Base-by-base conservation (phyloP, 192 early-diverging fungal species). In the Backusella luteola region DNA sequence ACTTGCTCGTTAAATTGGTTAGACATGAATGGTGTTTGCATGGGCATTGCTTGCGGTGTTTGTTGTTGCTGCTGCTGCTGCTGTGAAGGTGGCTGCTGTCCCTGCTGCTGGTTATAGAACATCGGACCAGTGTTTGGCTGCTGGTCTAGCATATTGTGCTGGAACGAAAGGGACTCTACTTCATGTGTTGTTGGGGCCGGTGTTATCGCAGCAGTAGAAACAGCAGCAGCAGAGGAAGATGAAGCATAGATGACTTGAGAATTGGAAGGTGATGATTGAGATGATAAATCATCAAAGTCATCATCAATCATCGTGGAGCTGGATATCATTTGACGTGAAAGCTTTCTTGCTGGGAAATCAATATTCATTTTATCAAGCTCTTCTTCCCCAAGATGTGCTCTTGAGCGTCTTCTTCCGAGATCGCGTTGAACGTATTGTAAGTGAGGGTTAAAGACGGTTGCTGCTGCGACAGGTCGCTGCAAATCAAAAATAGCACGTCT, bases 281-380 rank as follows among this genome's bases (percentile, higher is more conserved):
- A 71, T 26, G 70, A 71, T 44, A 71, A 44, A 71, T 71, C 70
- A 32, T 71, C 70, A 44, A 71, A 29, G 23, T 71, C 70, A 71
- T 71, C 70, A 19, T 71, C 70, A 17, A 46, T 49, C 35, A 46
- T 26, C 4, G 23, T 21, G 6, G 39, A 32, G 17, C 11, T 34
- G 5, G 42, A 26, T 63, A 63, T 29, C 35, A 34, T 68, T 49
- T 71, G 70, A 6, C 70, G 35, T 12, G 39, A 49, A 32, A 71
- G 26, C 14, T 71, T 71, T 49, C 70, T 71, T 19, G 70, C 39
- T 17, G 70, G 70, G 1, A 44, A 44, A 49, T 71, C 70, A 17
- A 71, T 32, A 71, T 71, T 44, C 70, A 71, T 71, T 26, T 23
- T 46, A 32, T 71, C 42, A 34, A 23, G 42, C 0, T 71, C 70